A percentile compares a stretch with the other conserved stretches of the same genome.
These are phyloP conservation scores for Moricandia arvensis DNA, from an alignment of 345 rosid species.

Conservation along the genomic window DNA sequence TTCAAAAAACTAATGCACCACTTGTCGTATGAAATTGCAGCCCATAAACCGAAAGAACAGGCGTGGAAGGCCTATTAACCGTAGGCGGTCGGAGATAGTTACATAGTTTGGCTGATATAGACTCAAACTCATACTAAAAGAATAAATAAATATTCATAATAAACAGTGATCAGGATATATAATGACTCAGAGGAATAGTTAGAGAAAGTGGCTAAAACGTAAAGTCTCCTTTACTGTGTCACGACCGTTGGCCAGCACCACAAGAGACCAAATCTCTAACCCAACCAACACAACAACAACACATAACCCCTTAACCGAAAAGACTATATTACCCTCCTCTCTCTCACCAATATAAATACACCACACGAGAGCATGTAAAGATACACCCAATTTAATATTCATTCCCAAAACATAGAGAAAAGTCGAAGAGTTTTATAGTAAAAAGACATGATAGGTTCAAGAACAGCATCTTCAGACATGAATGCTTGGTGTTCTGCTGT, in stretches of 20 bases:
- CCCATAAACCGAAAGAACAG: too few relatives aligned
- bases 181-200: neutral
- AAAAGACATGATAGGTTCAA: slow-evolving; percentile 30
- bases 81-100: too few relatives aligned
- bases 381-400: neutral
- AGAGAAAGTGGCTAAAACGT: slow-evolving; percentile 7
- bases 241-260: slow-evolving; percentile 35
- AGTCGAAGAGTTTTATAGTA: neutral
- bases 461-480: slow-evolving; percentile 41
- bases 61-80: too few relatives aligned
- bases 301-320: neutral
- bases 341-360: slow-evolving; percentile 11
- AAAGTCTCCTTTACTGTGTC: slow-evolving; percentile 26
- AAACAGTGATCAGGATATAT: neutral
- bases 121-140: too few relatives aligned
- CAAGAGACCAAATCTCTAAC: slow-evolving; percentile 32
- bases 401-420: neutral
- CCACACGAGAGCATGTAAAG: neutral
- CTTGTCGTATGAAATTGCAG: too few relatives aligned
- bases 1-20: too few relatives aligned
- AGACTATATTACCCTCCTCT: slow-evolving; percentile 22
- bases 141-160: neutral
- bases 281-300: slow-evolving; percentile 32
- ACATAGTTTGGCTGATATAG: too few relatives aligned
- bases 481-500: slow-evolving; percentile 70